Conservation (phyloP, 257 asterid species). For the Knoxia roxburghii region DNA sequence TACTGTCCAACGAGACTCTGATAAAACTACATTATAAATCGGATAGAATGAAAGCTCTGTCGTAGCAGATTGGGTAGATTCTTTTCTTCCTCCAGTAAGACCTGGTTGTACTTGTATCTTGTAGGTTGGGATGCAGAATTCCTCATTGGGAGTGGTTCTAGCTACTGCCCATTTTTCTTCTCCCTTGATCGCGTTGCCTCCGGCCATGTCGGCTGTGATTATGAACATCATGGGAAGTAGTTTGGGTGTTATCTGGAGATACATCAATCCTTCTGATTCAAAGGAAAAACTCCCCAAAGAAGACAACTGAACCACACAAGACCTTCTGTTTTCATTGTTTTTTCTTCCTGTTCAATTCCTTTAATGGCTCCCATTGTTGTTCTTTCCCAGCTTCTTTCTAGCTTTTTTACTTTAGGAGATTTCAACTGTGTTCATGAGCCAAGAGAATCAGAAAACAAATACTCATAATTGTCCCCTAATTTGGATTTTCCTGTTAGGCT, state of each 20-base stretch:
- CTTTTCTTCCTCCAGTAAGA: neutral
- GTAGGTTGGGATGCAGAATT: constrained; percentile 97
- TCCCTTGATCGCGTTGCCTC: constrained; percentile 70
- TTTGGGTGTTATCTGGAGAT: constrained; percentile 77
- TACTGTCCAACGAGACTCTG: no score
- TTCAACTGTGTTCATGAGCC: no score
- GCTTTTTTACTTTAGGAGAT: no score
- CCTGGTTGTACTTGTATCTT: neutral
- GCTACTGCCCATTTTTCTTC: constrained; percentile 81
- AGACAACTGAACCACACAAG: neutral
- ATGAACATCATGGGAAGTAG: constrained; percentile 95
- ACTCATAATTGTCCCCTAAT: no score
- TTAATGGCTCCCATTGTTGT: no score
- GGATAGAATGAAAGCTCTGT: no score
- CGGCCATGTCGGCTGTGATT: constrained; percentile 77
- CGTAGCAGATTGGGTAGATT: neutral
- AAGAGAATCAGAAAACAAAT: no score
- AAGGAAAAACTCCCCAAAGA: constrained; percentile 9
- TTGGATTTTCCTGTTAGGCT: no score
- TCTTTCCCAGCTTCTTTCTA: no score
- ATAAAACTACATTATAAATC: neutral
- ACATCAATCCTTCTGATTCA: constrained; percentile 43
- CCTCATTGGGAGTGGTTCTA: constrained; percentile 86
- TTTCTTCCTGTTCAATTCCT: no score
- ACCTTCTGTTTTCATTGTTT: no score